These are phyloP conservation scores for Triticum dicoccoides DNA, from an alignment of 176 grass and related monocot species.

Conservation along the genomic window DNA sequence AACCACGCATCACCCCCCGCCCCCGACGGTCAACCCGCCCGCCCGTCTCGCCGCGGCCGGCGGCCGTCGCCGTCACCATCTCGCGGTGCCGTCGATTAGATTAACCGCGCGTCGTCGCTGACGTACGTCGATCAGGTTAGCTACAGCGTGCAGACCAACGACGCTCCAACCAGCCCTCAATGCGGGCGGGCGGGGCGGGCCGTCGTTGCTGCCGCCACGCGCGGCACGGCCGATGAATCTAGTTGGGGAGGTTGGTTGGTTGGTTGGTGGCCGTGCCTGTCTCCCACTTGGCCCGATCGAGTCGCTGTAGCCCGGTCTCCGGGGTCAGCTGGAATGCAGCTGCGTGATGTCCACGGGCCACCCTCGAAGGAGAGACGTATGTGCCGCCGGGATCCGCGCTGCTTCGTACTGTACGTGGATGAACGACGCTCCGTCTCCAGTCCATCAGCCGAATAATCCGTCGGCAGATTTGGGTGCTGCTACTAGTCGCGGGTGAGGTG, in stretches of 20 bases:
- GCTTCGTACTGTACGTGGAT: neutral
- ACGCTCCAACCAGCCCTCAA: neutral
- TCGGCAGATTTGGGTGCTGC: neutral
- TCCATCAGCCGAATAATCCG: neutral
- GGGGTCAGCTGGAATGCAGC: neutral
- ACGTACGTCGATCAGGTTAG: neutral
- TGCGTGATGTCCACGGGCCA: neutral
- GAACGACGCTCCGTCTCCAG: neutral
- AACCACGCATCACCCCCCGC: too few species aligned
- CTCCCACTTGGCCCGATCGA: neutral
- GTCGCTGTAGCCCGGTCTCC: conserved; percentile 11
- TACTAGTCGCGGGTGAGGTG: neutral
- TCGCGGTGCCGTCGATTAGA: neutral
- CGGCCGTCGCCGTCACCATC: neutral
- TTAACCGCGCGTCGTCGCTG: neutral
- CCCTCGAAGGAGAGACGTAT: neutral
- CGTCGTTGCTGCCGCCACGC: neutral
- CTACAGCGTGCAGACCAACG: neutral
- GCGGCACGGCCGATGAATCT: neutral
- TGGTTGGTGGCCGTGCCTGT: neutral
- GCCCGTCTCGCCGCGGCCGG: neutral
- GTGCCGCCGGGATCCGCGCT: neutral
- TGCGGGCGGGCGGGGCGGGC: neutral
- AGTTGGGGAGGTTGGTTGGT: neutral
- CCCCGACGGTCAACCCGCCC: neutral